Conservation (phyloP, 345 rosid genomes). For the Eucalyptus fibrosa region DNA sequence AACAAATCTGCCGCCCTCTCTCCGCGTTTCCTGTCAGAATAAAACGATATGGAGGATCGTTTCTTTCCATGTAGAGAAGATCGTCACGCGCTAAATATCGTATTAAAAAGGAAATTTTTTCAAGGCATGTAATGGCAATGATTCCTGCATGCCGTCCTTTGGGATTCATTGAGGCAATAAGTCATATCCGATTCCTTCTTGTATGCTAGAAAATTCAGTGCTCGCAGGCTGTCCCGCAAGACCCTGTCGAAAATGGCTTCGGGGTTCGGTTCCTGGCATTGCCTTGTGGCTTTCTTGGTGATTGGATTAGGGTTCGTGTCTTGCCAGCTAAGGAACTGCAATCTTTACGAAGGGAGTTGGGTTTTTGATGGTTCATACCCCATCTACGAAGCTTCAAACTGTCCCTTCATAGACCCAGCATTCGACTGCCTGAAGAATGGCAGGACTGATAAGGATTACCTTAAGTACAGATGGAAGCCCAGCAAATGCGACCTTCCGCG, state of each 20-base stretch:
- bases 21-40: not conserved
- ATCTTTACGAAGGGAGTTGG: slow-evolving; percentile 62
- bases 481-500: slow-evolving; percentile 40
- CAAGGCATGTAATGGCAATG: not conserved
- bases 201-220: not conserved
- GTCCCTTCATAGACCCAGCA: slow-evolving; percentile 57
- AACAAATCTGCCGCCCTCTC: not conserved
- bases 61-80: not conserved
- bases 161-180: not conserved
- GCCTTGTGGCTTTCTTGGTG: not conserved
- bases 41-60: not conserved
- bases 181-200: not conserved
- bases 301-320: not conserved
- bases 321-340: slow-evolving; percentile 1
- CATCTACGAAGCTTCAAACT: slow-evolving; percentile 40
- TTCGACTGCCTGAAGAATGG: slow-evolving; percentile 64
- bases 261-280: not conserved
- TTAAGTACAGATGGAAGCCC: slow-evolving; percentile 71
- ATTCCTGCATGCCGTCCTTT: not conserved
- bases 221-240: not conserved
- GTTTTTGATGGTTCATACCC: slow-evolving; percentile 51
- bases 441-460: slow-evolving; percentile 55
- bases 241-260: not conserved
- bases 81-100: not conserved
- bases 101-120: not conserved